Evolutionary conservation across 73 alveolate species (phyloP), one percentile per base, ranked within the genome.

Genomic region (Tetrahymena malaccensis): DNA sequence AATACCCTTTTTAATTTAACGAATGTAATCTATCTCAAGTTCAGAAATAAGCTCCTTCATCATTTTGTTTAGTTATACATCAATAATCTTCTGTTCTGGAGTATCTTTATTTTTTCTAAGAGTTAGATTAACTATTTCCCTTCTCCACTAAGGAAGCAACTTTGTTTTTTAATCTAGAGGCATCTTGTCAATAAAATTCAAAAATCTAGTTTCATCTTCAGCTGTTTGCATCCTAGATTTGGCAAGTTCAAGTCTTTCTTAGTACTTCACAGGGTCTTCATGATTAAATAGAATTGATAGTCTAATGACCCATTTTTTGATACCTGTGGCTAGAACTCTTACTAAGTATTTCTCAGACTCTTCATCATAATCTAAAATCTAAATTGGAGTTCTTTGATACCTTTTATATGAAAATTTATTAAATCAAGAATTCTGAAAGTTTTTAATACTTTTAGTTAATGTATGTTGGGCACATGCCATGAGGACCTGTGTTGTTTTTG

Each of bases 131-230:
- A 70, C 55, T 8, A 95, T 95, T 16, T 89, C 84, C 34, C 22
- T 35, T 89, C 94, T 95, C 50, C 55, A 43, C 33, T 95, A 19
- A 3, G 35, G 31, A 44, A 57, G 57, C 19, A 95, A 19, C 9
- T 93, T 34, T 19, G 97, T 43, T 11, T 85, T 85, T 15, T 40
- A 21, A 43, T 85, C 50, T 37, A 85, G 83, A 34, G 93, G 85
- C 94, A 95, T 89, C 25, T 27, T 85, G 43, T 95, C 84, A 44
- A 95, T 94, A 89, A 50, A 95, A 37, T 95, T 95, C 70, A 95
- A 95, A 35, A 95, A 95, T 85, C 97, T 89, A 17, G 89, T 37
- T 93, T 95, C 97, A 38, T 95, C 97, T 89, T 95, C 97, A 34
- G 97, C 97, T 13, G 93, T 50, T 89, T 95, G 55, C 83, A 85